Evolutionary conservation across 1,284 basidiomycete genomes (phyloP).

Genomic region (Stygiomarasmius scandens): DNA sequence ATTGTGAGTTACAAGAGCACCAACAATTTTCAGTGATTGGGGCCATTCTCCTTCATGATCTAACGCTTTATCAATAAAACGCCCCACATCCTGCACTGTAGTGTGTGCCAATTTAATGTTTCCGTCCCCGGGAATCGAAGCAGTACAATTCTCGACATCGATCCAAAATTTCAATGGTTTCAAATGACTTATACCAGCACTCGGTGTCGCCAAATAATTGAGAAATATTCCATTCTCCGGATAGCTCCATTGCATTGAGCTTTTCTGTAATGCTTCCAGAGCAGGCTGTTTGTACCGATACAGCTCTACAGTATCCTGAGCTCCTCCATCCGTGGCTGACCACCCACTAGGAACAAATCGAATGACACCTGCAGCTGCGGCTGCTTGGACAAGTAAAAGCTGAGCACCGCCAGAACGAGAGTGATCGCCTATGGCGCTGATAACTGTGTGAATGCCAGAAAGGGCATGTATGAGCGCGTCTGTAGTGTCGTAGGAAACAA

Average conservation of each 20-base stretch:
- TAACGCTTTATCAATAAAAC: conserved; percentile 10
- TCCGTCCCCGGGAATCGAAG: conserved; percentile 9
- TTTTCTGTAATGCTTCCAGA: conserved; percentile 8
- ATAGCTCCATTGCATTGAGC: conserved; percentile 8
- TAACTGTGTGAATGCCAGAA: conserved; percentile 10
- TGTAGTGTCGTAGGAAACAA: not conserved
- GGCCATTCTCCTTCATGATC: conserved; percentile 7
- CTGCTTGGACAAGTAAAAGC: conserved; percentile 7
- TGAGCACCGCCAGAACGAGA: conserved; percentile 7
- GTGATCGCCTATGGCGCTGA: conserved; percentile 14
- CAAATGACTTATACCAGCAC: not conserved
- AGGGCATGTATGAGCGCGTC: conserved; percentile 3
- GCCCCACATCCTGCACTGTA: conserved; percentile 8
- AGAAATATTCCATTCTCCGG: conserved; percentile 11
- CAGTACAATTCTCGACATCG: conserved; percentile 12
- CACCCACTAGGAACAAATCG: conserved; percentile 14
- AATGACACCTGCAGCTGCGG: not conserved
- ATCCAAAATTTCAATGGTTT: conserved; percentile 16
- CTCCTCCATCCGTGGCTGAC: conserved; percentile 8
- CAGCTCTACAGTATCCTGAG: conserved; percentile 7
- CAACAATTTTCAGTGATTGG: conserved; percentile 2
- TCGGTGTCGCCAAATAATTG: conserved; percentile 12
- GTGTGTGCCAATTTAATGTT: conserved; percentile 7
- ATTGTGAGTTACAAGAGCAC: conserved; percentile 6
- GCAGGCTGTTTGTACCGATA: conserved; percentile 12